Percentiles rank a stretch among this genome's conserved stretches.
These are phyloP conservation scores for Prorocentrum cordatum DNA, from an alignment of 169 alveolate species.

Conservation along the genomic window DNA sequence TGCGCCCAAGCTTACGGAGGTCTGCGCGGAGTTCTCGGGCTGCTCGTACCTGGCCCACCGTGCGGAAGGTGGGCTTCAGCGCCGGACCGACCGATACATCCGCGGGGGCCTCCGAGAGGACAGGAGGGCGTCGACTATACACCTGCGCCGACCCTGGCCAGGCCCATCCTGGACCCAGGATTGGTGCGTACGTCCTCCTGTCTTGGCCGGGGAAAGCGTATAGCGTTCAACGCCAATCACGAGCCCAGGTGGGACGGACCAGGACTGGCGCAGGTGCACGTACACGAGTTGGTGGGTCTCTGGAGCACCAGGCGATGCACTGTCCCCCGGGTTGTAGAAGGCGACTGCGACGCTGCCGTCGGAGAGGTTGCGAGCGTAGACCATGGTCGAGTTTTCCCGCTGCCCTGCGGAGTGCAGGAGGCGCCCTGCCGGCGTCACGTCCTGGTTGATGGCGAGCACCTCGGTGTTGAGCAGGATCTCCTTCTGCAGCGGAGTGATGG, in stretches of 20 bases:
- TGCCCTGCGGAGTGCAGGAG: background rate
- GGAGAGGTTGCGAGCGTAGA: background rate
- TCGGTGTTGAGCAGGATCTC: conserved; percentile 29
- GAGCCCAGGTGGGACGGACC: background rate
- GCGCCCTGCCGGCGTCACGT: conserved; percentile 32
- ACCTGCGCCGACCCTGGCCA: no score
- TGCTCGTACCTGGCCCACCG: no score
- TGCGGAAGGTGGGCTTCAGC: no score
- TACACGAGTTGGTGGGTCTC: background rate
- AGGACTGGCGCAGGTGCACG: background rate
- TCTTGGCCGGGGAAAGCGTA: no score
- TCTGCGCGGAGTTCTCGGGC: no score
- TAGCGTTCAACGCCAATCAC: background rate
- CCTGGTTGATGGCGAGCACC: conserved; percentile 25
- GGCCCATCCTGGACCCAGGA: no score
- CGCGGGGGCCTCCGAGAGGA: no score
- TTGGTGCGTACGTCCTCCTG: no score
- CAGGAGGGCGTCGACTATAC: no score
- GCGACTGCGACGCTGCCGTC: conserved; percentile 25
- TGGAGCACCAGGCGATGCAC: background rate
- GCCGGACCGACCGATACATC: no score
- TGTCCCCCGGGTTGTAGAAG: conserved; percentile 38
- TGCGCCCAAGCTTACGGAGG: no score
- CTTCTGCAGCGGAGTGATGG: conserved; percentile 38
- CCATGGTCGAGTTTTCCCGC: no score